Evolutionary conservation across 2,329 filamentous ascomycete species (phyloP).

Genomic region (Exophiala oligosperma): DNA sequence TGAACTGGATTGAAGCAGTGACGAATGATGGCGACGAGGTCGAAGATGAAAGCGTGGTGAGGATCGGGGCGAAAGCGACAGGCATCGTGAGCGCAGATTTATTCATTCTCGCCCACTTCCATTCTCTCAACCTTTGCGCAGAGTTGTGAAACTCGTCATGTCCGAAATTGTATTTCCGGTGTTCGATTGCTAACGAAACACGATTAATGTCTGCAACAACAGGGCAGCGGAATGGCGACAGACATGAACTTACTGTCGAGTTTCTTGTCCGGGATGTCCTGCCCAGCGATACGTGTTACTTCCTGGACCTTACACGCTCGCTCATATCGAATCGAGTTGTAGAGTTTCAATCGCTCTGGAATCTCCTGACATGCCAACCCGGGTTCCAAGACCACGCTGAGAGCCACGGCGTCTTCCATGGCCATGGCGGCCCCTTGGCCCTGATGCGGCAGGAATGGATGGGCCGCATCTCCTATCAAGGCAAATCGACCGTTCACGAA

Average conservation of each 20-base stretch:
- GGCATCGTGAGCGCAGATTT: conserved; percentile 49
- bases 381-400: conserved; percentile 56
- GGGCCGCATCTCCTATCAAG: conserved; percentile 66
- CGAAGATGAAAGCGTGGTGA: conserved; percentile 32
- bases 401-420: conserved; percentile 65
- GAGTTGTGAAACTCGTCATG: conserved; percentile 61
- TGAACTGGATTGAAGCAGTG: conserved; percentile 52
- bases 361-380: conserved; percentile 50
- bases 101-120: conserved; percentile 50
- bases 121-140: conserved; percentile 51
- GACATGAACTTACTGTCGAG: neutral
- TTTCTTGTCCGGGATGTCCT: conserved; percentile 37
- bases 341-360: conserved; percentile 57
- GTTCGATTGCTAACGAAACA: neutral
- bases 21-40: conserved; percentile 39
- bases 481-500: conserved; percentile 57
- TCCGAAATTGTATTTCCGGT: conserved; percentile 55
- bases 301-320: conserved; percentile 61
- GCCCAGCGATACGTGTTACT: conserved; percentile 54
- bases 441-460: conserved; percentile 66
- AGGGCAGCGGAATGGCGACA: too few relatives aligned
- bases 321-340: conserved; percentile 58
- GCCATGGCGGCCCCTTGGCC: conserved; percentile 64
- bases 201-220: too few relatives aligned
- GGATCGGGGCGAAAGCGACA: conserved; percentile 48